Evolutionary conservation across 1,284 basidiomycete species (phyloP), one percentile per base, ranked within the genome.

Genomic region (Ceratobasidium sp.): DNA sequence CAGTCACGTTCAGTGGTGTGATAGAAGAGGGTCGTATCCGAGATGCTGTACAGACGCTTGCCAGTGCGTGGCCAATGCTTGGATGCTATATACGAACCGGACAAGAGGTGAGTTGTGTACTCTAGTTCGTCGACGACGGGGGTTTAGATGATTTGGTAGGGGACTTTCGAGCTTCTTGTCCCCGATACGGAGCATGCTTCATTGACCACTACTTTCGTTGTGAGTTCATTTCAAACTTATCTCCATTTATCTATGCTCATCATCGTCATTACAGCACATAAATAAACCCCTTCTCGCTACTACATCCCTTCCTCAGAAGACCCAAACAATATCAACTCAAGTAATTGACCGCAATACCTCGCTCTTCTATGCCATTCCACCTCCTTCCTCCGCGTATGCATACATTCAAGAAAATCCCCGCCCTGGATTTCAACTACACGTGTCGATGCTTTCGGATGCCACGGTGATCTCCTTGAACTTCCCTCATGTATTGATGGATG

Each of bases 401-500:
- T 57, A 55, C 21, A 55, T 70, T 43, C 23, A 53, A 8, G n/a
- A 28, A 23, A 55, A 52, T 8, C 5, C 53, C 18, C 36, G 34
- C 4, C 55, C 65, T 8, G 65, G 50, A 4, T 70, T 70, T 18
- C 53, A 36, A 6, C 65, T 70, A 8, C 65, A 70, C 53, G 39
- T 70, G 23, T 70, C 65, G 1, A 18, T 52, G 12, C 16, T 70
- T 1, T 3, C 26, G 26, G 65, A 70, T 18, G 65, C 65, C 2
- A 70, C 65, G 10, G n/a, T 58, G 1, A 18, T 70, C 1, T 46
- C 65, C 26, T 32, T 70, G 8, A 70, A 39, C 26, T 58, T 70
- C 12, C 65, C 65, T 6, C 65, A 70, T 23, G 45, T 70, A 0
- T 41, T 70, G 6, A 70, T 70, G 65, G 65, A 70, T 41, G 65